These are phyloP conservation scores for Periconia macrospinosa DNA, from an alignment of 2,329 filamentous ascomycete species.

Conservation along the genomic window DNA sequence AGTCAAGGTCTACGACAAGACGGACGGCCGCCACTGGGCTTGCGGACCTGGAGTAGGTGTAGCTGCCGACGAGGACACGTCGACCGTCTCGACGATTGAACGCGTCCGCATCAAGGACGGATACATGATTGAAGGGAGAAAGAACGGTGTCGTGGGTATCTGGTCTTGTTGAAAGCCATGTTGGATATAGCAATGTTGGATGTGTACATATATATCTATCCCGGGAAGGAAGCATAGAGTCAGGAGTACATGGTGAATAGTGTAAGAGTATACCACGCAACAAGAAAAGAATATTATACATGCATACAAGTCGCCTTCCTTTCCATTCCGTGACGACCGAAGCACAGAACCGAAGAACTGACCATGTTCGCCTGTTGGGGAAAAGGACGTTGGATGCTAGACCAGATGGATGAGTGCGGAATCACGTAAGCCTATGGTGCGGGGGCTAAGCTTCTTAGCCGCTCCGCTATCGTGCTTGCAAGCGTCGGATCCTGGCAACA, in stretches of 20 bases:
- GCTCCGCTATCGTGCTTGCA: too few relatives aligned
- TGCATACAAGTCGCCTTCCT: background rate
- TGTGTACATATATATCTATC: conserved; percentile 14
- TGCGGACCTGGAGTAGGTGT: conserved; percentile 86
- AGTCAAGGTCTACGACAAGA: conserved; percentile 97
- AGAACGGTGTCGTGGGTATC: conserved; percentile 83
- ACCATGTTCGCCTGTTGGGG: too few relatives aligned
- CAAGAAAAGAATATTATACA: background rate
- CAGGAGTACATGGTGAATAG: background rate
- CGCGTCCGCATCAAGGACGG: conserved; percentile 89
- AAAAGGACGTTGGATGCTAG: too few relatives aligned
- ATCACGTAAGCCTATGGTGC: background rate
- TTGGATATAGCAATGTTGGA: background rate
- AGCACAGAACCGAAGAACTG: too few relatives aligned
- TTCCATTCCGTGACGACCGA: too few relatives aligned
- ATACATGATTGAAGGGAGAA: conserved; percentile 87
- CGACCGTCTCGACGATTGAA: conserved; percentile 64
- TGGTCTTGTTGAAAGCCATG: conserved; percentile 59
- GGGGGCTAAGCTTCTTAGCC: background rate
- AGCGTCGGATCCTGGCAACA: background rate
- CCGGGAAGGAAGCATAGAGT: background rate
- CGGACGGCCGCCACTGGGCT: conserved; percentile 94
- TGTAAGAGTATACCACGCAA: background rate
- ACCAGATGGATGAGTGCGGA: background rate
- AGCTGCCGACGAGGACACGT: conserved; percentile 64